These are phyloP conservation scores for Daedalea quercina DNA, from an alignment of 768 basidiomycete species.

Conservation along the genomic window DNA sequence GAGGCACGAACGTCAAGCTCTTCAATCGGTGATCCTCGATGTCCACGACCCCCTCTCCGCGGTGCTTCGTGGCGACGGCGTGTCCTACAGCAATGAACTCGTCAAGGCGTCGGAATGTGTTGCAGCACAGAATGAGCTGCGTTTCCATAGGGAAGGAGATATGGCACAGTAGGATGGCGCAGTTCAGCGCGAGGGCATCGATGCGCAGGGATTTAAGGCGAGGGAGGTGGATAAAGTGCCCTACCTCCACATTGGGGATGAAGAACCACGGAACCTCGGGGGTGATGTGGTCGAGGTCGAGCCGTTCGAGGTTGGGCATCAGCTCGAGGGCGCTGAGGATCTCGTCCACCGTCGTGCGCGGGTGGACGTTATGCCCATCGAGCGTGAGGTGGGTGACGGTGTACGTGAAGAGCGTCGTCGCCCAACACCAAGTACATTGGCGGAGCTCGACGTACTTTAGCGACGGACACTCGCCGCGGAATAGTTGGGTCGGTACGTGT, in stretches of 20 bases:
- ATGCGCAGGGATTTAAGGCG: constrained; percentile 1
- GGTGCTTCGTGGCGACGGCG: neutral
- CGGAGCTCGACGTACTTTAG: constrained; percentile 3
- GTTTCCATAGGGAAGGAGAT: neutral
- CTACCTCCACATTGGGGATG: neutral
- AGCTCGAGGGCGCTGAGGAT: constrained; percentile 3
- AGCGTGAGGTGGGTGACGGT: constrained; percentile 4
- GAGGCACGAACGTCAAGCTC: constrained; percentile 1
- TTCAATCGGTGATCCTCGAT: neutral
- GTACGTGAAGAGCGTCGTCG: neutral
- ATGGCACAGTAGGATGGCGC: constrained; percentile 1
- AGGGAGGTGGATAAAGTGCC: neutral
- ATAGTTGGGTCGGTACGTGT: constrained; percentile 1
- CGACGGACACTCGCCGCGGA: neutral
- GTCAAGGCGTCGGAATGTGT: neutral
- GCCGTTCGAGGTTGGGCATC: constrained; percentile 5
- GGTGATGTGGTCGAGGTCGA: constrained; percentile 3
- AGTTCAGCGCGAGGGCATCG: neutral
- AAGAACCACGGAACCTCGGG: constrained; percentile 1
- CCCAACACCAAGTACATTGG: constrained; percentile 3
- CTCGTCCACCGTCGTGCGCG: neutral
- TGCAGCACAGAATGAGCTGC: neutral
- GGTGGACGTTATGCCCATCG: neutral
- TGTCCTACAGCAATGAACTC: neutral
- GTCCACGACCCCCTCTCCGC: neutral